These are phyloP conservation scores for Cercospora brassicicola DNA, from an alignment of 2,329 filamentous ascomycete species.

Conservation along the genomic window DNA sequence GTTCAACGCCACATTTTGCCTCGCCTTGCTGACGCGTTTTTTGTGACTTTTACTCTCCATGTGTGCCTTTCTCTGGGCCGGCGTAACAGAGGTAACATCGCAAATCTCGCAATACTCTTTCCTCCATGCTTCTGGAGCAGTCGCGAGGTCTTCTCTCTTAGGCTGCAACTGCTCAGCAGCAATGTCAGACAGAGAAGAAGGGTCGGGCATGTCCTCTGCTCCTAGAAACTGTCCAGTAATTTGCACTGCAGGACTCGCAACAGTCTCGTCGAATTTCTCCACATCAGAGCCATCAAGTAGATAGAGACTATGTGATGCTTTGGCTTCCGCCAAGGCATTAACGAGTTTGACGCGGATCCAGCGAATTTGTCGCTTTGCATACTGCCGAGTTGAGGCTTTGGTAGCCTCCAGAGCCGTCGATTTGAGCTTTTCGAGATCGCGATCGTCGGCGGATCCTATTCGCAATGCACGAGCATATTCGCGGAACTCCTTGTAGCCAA, in stretches of 20 bases:
- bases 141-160: slow-evolving; percentile 52
- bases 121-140: slow-evolving; percentile 49
- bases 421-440: slow-evolving; percentile 58
- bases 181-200: slow-evolving; percentile 56
- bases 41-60: slow-evolving; percentile 57
- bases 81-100: slow-evolving; percentile 55
- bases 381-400: slow-evolving; percentile 80
- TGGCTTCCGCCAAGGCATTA: slow-evolving; percentile 59
- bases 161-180: slow-evolving; percentile 60
- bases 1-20: not conserved
- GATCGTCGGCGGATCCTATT: slow-evolving; percentile 23
- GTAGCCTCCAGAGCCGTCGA: slow-evolving; percentile 67
- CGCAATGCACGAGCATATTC: slow-evolving; percentile 57
- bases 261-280: slow-evolving; percentile 60
- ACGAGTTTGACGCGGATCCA: slow-evolving; percentile 87
- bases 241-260: slow-evolving; percentile 63
- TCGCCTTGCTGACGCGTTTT: slow-evolving; percentile 26
- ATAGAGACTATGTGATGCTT: slow-evolving; percentile 63
- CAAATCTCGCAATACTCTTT: slow-evolving; percentile 71
- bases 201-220: slow-evolving; percentile 55
- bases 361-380: slow-evolving; percentile 77
- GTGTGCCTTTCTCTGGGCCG: slow-evolving; percentile 60
- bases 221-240: slow-evolving; percentile 66
- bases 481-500: slow-evolving; percentile 90
- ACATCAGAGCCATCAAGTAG: slow-evolving; percentile 78